Conservation (phyloP, 1,139 yeast genomes). For the Yamadazyma atmosphaerica region DNA sequence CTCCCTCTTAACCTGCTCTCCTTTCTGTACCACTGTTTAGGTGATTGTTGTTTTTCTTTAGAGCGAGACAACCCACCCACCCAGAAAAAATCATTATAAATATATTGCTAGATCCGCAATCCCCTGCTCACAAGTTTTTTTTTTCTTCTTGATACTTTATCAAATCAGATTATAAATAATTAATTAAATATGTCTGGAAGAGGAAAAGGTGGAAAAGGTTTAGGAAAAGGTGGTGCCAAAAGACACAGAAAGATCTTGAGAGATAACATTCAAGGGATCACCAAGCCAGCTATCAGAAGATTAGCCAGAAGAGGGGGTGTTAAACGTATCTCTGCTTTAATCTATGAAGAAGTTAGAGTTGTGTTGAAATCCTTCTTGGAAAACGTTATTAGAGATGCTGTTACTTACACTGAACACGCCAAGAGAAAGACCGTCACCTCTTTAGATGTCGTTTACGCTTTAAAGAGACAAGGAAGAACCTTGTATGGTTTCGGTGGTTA, state of each 20-base stretch:
- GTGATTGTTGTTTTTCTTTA: slow-evolving; percentile 2
- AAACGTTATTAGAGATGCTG: slow-evolving; percentile 98
- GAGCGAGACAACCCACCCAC: background rate
- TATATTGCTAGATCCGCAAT: slow-evolving; percentile 7
- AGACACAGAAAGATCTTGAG: slow-evolving; percentile 99
- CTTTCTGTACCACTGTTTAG: background rate
- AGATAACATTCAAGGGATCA: slow-evolving; percentile 99
- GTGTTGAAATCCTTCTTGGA: slow-evolving; percentile 95
- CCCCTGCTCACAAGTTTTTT: slow-evolving; percentile 9
- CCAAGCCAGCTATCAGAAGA: slow-evolving; percentile 99
- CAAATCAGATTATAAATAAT: slow-evolving; percentile 8
- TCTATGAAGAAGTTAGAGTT: slow-evolving; percentile 98
- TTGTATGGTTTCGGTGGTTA: slow-evolving; percentile 99
- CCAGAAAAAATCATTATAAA: slow-evolving; percentile 7
- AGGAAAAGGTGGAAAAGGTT: slow-evolving; percentile 99
- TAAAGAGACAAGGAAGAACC: slow-evolving; percentile 99
- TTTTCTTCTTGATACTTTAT: slow-evolving; percentile 9
- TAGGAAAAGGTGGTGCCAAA: slow-evolving; percentile 99
- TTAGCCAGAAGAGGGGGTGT: slow-evolving; percentile 99
- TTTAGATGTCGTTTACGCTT: slow-evolving; percentile 97
- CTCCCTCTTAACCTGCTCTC: background rate
- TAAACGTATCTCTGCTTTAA: slow-evolving; percentile 98
- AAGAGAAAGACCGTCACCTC: slow-evolving; percentile 99
- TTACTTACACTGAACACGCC: slow-evolving; percentile 99
- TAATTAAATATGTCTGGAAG: slow-evolving; percentile 86